phyloP scores from a whole-genome alignment of 2,329 filamentous ascomycete genomes.

The Phoma sp. region DNA sequence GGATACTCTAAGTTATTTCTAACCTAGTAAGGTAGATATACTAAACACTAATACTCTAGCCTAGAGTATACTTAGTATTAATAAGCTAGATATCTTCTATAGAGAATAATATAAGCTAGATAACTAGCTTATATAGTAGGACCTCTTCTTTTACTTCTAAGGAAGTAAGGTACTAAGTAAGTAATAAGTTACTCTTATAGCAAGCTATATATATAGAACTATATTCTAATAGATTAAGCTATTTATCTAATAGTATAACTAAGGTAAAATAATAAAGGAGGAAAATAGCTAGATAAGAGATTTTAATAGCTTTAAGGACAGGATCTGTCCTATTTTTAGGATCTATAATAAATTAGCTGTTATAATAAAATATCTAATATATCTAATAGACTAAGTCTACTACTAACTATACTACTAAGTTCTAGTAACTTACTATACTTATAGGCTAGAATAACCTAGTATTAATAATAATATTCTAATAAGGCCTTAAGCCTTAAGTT shows the following conservation, averaged over 20 bases:
- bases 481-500: neutral
- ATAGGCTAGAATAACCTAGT: neutral
- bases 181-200: neutral
- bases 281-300: neutral
- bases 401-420: neutral
- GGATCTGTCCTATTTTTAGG: neutral
- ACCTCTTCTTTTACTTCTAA: neutral
- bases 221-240: neutral
- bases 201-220: neutral
- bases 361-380: neutral
- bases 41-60: too few relatives aligned
- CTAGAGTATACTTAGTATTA: too few relatives aligned
- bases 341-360: neutral
- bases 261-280: neutral
- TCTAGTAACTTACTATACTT: neutral
- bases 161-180: neutral
- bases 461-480: neutral
- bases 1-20: too few relatives aligned
- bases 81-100: neutral
- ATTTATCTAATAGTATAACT: neutral
- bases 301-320: neutral
- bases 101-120: neutral
- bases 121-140: neutral
- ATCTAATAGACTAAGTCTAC: neutral
- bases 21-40: neutral